Conservation (phyloP, 2,329 filamentous ascomycete genomes). For the Hypoxylon sp. region DNA sequence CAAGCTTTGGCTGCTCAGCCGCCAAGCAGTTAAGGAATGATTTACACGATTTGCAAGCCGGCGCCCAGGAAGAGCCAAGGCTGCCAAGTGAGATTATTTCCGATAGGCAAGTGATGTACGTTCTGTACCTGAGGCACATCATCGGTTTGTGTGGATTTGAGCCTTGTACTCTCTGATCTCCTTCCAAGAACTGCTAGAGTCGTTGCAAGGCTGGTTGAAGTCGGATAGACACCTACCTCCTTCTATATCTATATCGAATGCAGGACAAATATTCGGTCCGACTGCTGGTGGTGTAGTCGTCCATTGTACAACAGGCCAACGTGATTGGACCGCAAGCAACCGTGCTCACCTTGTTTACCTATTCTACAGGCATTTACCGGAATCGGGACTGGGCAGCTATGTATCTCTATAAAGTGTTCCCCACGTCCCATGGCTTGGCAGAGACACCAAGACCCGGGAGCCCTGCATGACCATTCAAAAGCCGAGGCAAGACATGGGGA, state of each 20-base stretch:
- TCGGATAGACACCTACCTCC: background rate
- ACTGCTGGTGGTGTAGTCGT: conserved; percentile 15
- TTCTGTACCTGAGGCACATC: conserved; percentile 8
- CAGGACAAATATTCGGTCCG: conserved; percentile 32
- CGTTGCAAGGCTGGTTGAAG: conserved; percentile 1
- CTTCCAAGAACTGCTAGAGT: conserved; percentile 20
- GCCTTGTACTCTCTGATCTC: conserved; percentile 1
- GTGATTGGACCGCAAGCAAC: background rate
- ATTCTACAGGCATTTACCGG: conserved; percentile 8
- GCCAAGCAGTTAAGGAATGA: conserved; percentile 36
- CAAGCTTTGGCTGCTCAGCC: conserved; percentile 36
- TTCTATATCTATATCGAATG: background rate
- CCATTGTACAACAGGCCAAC: conserved; percentile 1
- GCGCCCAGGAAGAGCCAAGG: conserved; percentile 30
- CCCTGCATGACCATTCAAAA: background rate
- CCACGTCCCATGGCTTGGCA: conserved; percentile 5
- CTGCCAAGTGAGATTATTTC: conserved; percentile 28
- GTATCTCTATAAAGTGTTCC: conserved; percentile 10
- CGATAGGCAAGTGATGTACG: conserved; percentile 26
- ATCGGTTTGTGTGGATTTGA: conserved; percentile 1
- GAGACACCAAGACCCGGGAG: too few relatives aligned
- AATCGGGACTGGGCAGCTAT: conserved; percentile 1
- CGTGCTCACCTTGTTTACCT: background rate
- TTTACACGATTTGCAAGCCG: conserved; percentile 21
- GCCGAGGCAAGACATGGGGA: background rate